A percentile compares a stretch with the other conserved stretches of the same genome.
These are phyloP conservation scores for Priceomyces haplophilus DNA, from an alignment of 805 yeast species.

Conservation along the genomic window DNA sequence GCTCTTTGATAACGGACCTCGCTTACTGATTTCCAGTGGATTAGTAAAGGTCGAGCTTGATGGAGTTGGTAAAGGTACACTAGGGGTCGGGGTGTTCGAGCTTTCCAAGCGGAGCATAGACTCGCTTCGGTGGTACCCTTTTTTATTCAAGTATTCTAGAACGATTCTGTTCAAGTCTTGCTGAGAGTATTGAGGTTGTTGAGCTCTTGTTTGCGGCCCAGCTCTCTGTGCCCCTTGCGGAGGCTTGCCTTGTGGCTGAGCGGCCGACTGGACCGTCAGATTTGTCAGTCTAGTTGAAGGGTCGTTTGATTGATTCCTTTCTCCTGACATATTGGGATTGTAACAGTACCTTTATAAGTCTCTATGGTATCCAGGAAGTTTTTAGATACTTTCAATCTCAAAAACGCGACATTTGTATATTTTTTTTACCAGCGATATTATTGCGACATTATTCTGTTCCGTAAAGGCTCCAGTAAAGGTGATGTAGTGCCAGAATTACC, in stretches of 20 bases:
- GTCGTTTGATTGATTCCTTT: conserved; percentile 11
- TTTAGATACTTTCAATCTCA: neutral
- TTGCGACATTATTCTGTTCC: neutral
- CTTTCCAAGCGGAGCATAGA: conserved; percentile 89
- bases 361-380: neutral
- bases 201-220: conserved; percentile 17
- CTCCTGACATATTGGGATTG: conserved; percentile 7
- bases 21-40: conserved; percentile 30
- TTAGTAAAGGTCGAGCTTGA: conserved; percentile 34
- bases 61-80: conserved; percentile 50
- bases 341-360: neutral
- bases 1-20: conserved; percentile 15
- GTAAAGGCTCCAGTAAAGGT: neutral
- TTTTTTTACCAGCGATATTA: neutral
- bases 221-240: conserved; percentile 7
- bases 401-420: neutral
- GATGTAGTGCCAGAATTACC: too few species aligned
- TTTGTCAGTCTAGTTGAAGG: conserved; percentile 3
- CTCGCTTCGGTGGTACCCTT: conserved; percentile 93
- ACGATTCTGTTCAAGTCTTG: conserved; percentile 91
- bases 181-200: conserved; percentile 57
- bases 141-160: conserved; percentile 85
- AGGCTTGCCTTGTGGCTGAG: conserved; percentile 8
- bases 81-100: conserved; percentile 55
- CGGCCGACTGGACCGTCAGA: conserved; percentile 2